Percentiles rank a stretch among this genome's conserved stretches.
Evolutionary conservation across 2,329 filamentous ascomycete genomes (phyloP).

Genomic region (Talaromyces sp.): DNA sequence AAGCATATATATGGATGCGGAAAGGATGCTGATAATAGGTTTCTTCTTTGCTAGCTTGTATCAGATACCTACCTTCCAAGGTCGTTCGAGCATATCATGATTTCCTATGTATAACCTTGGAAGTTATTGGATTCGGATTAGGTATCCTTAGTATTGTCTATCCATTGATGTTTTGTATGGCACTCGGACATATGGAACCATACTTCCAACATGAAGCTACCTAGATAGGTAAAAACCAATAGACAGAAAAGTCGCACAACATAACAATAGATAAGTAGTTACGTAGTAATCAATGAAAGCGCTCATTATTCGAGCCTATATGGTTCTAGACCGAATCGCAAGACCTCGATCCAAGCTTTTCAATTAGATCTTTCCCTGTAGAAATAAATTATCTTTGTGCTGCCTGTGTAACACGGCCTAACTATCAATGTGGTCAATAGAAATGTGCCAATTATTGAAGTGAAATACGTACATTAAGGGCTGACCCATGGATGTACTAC

Average conservation of each 20-base stretch:
- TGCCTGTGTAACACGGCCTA: not conserved
- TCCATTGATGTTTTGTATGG: not conserved
- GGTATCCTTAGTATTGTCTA: not conserved
- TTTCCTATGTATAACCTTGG: no score
- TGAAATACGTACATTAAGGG: not conserved
- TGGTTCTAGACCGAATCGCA: not conserved
- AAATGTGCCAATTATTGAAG: no score
- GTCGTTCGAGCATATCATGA: not conserved
- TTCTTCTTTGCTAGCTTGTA: not conserved
- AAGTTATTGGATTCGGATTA: not conserved
- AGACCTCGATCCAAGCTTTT: no score
- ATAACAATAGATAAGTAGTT: no score
- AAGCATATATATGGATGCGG: not conserved
- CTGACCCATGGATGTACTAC: not conserved
- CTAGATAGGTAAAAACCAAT: not conserved
- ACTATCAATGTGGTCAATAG: no score
- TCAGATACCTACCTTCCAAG: not conserved
- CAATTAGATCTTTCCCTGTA: no score
- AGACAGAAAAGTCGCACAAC: not conserved
- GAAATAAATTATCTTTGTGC: no score
- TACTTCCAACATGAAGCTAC: not conserved
- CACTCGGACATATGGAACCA: not conserved
- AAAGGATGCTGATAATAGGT: not conserved
- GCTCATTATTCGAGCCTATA: no score
- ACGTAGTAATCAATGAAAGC: not conserved